Conservation (phyloP, 2,329 filamentous ascomycete species). For the Colletotrichum sp. region DNA sequence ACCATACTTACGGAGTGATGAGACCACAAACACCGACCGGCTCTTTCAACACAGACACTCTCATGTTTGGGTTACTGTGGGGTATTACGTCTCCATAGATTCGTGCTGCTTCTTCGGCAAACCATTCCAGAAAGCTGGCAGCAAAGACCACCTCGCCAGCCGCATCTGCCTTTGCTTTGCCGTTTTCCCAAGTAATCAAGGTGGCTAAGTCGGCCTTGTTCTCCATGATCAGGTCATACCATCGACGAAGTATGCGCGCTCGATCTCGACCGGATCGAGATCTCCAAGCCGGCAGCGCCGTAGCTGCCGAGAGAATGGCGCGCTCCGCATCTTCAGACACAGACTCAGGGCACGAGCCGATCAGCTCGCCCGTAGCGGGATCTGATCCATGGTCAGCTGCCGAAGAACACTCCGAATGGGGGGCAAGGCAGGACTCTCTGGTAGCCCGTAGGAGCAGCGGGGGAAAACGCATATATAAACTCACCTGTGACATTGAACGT, state of each 20-base stretch:
- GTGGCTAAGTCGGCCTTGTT: slow-evolving; percentile 82
- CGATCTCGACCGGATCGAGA: slow-evolving; percentile 77
- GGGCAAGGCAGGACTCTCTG: neutral
- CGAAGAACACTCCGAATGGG: slow-evolving; percentile 25
- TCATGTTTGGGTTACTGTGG: slow-evolving; percentile 71
- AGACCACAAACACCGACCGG: slow-evolving; percentile 86
- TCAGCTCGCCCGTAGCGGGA: slow-evolving; percentile 80
- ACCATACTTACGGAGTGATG: slow-evolving; percentile 72
- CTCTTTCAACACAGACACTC: slow-evolving; percentile 82
- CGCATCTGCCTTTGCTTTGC: slow-evolving; percentile 80
- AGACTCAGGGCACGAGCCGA: slow-evolving; percentile 88
- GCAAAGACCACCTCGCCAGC: slow-evolving; percentile 76
- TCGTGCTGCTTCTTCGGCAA: slow-evolving; percentile 78
- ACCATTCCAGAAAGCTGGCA: slow-evolving; percentile 81
- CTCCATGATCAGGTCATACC: slow-evolving; percentile 81
- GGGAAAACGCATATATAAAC: neutral
- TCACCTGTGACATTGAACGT: neutral
- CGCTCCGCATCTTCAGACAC: slow-evolving; percentile 75
- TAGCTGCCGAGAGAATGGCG: slow-evolving; percentile 81
- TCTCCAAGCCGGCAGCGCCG: slow-evolving; percentile 75
- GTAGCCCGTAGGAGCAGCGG: neutral
- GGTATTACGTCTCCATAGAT: slow-evolving; percentile 79
- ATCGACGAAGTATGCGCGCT: slow-evolving; percentile 75
- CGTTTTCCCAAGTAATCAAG: slow-evolving; percentile 89
- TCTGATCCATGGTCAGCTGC: slow-evolving; percentile 53